Base-by-base conservation (phyloP, 768 basidiomycete genomes). In the Mycena latifolia region DNA sequence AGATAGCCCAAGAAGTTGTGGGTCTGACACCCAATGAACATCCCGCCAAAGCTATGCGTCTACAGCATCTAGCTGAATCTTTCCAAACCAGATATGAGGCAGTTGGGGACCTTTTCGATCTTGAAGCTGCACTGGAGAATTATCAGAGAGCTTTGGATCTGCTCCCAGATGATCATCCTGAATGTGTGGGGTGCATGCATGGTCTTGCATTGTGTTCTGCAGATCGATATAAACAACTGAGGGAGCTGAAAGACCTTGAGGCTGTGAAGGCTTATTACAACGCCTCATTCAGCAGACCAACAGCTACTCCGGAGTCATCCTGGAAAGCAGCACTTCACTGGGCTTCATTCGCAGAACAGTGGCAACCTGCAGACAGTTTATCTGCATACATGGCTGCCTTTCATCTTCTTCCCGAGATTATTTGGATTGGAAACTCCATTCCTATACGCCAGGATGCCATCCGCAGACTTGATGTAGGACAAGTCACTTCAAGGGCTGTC, bases 311-410 rank as follows among this genome's bases (percentile, higher is more conserved):
- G n/a, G 29, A 53, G 11, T 35, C 17, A 17, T 31, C 51, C n/a
- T 53, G 51, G 51, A 35, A 53, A n/a, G 31, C 28, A 5, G 51
- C 51, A 10, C 51, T 53, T 20, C 5, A 53, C 4, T 53, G 51
- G 51, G 51, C 51, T 33, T 20, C 29, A 35, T 53, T 53, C 35
- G 17, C 51, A 35, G 51, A 53, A 22, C 9, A 53, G 14, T 53
- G 2, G 12, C 29, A 53, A 20, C 51, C 31, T n/a, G 6, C n/a
- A 22, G 28, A 53, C 15, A 11, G 31, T 15, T 8, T 35, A 53
- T 5, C 17, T 31, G 51, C 51, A 28, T 53, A 31, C 18, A 17
- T 15, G 22, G 28, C 31, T 53, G 51, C 51, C 8, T 53, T 53
- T 17, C 3, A 24, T n/a, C n/a, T n/a, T n/a, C n/a, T n/a, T n/a